Evolutionary conservation across 345 rosid species (phyloP), one percentile per base, ranked within the genome.

Genomic region (Lepidium sativum): DNA sequence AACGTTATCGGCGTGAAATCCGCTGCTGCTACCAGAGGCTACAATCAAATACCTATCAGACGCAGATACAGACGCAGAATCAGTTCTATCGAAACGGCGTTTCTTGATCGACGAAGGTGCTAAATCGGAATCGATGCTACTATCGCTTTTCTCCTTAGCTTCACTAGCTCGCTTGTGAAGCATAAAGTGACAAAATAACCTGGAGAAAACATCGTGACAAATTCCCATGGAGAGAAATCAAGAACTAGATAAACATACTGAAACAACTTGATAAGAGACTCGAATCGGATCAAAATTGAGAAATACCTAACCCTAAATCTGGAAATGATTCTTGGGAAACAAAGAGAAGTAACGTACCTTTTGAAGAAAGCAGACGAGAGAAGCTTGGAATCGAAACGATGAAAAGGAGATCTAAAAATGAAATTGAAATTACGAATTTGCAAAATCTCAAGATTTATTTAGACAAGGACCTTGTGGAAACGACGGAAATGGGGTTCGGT

Each of bases 161-260:
- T 78, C 85, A 75, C 76, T 83, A 72, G 83, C 78, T 86, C 97
- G 85, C 90, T 86, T 94, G 77, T 90, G 96, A 90, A 90, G 99
- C 97, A 94, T 94, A 86, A 80, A 88, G 92, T 80, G 85, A 68
- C 78, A 77, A 33, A 83, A 75, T 65, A 69, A 52, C 68, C 87
- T 83, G 81, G 77, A 78, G 58, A 84, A 75, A 65, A 81, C 51
- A 54, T 69, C 51, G 51, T 69, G 67, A 79, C 71, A 80, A 69
- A 75, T 56, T 5, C 72, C 82, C 79, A 80, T 54, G 23, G 72
- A 73, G 31, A 27, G 31, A 48, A 15, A 59, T 32, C 32, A 47
- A 55, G 49, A 32, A 31, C 3, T 11, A 54, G 43, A 42, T 9
- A 11, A 60, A 8, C 4, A 52, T 4, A 61, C 16, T 25, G 34